Conservation (phyloP, 495 filamentous ascomycete genomes). For the Rhypophila decipiens region DNA sequence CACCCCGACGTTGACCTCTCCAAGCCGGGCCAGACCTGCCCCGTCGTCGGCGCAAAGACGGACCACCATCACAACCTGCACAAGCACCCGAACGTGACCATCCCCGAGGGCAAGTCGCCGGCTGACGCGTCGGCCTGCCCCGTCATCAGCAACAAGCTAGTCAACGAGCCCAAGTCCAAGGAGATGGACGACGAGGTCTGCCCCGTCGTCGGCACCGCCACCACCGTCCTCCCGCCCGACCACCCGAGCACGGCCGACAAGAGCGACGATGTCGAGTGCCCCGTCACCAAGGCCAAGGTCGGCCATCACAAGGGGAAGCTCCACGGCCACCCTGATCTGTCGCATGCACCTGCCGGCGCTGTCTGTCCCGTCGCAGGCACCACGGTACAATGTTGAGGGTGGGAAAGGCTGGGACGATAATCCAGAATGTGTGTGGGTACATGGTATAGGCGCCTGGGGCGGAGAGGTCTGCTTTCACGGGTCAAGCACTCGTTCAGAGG, state of each 20-base stretch:
- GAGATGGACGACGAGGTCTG: slow-evolving; percentile 43
- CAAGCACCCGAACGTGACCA: slow-evolving; percentile 34
- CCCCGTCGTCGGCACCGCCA: slow-evolving; percentile 41
- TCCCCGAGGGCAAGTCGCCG: slow-evolving; percentile 19
- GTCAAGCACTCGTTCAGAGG: too few relatives aligned
- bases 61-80: slow-evolving; percentile 40
- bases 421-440: neutral
- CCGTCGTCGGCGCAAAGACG: slow-evolving; percentile 39
- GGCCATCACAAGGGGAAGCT: slow-evolving; percentile 42
- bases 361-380: slow-evolving; percentile 38
- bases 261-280: slow-evolving; percentile 39
- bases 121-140: slow-evolving; percentile 41
- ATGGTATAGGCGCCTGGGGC: too few relatives aligned
- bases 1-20: slow-evolving; percentile 40
- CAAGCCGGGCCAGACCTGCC: slow-evolving; percentile 35
- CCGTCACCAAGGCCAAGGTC: slow-evolving; percentile 42
- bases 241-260: slow-evolving; percentile 37
- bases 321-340: slow-evolving; percentile 31
- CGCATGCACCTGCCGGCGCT: slow-evolving; percentile 17
- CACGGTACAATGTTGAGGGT: slow-evolving; percentile 2
- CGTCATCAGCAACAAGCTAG: slow-evolving; percentile 25
- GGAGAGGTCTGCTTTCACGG: too few relatives aligned
- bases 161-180: slow-evolving; percentile 37
- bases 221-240: slow-evolving; percentile 37
- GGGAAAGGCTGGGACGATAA: neutral